A percentile compares a stretch with the other conserved stretches of the same genome.
Conservation (phyloP, 176 grass and related monocot genomes). For the Phyllostachys edulis region DNA sequence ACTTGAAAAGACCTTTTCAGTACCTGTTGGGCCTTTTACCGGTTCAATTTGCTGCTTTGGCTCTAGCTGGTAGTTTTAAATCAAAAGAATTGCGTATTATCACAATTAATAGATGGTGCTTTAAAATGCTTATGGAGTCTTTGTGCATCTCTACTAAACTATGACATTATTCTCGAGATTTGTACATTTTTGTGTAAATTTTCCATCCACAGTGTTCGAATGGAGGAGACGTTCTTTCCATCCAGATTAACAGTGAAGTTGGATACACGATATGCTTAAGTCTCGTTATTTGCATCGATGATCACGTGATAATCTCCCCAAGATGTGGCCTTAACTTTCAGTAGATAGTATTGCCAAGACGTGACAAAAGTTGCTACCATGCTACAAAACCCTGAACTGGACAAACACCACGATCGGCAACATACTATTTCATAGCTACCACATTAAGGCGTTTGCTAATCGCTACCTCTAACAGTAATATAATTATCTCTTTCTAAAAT, state of each 20-base stretch:
- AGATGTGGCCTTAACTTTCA: background rate
- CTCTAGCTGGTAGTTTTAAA: background rate
- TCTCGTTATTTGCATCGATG: background rate
- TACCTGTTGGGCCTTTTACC: slow-evolving; percentile 12
- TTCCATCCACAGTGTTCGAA: background rate
- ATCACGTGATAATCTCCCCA: background rate
- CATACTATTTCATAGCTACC: background rate
- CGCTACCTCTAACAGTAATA: background rate
- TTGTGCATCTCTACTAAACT: background rate
- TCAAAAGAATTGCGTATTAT: background rate
- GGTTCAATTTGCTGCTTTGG: background rate
- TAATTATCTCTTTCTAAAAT: background rate
- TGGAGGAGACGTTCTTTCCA: too few species aligned
- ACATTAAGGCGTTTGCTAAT: background rate
- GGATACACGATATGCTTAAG: background rate
- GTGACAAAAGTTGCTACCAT: background rate
- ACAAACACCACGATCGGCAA: background rate
- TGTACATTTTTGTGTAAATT: background rate
- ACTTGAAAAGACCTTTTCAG: slow-evolving; percentile 11
- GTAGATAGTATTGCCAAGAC: background rate
- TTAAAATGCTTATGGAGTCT: background rate
- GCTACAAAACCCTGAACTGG: background rate
- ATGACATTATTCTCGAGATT: background rate
- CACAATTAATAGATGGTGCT: background rate
- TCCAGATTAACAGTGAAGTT: background rate